A percentile compares a stretch with the other conserved stretches of the same genome.
Conservation (phyloP, 176 grass and related monocot species). For the Hordeum marinum region DNA sequence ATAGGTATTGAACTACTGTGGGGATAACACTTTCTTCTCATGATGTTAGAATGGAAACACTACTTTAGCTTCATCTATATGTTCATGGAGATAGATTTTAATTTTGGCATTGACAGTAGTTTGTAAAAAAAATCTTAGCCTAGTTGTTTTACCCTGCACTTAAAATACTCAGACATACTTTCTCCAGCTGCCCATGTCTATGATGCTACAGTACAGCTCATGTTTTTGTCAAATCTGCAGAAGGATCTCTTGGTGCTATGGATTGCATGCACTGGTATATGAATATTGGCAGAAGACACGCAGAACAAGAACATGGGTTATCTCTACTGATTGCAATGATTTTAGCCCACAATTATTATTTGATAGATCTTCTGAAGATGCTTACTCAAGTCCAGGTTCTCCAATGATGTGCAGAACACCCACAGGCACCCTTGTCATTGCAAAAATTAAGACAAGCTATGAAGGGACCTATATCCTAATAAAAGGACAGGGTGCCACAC, state of each 20-base stretch:
- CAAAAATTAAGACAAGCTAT: slow-evolving; percentile 60
- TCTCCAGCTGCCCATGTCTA: neutral
- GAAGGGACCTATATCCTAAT: slow-evolving; percentile 51
- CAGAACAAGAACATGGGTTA: slow-evolving; percentile 68
- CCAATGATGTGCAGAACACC: slow-evolving; percentile 79
- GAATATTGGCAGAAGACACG: slow-evolving; percentile 84
- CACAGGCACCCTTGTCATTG: slow-evolving; percentile 68
- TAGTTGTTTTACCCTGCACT: neutral
- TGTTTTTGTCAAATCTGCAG: slow-evolving; percentile 37
- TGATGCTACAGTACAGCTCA: neutral
- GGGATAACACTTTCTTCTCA: neutral
- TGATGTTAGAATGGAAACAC: neutral
- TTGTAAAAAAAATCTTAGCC: neutral
- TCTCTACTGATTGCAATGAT: slow-evolving; percentile 50
- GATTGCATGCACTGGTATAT: slow-evolving; percentile 60
- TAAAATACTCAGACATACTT: neutral
- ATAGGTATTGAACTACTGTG: slow-evolving; percentile 48
- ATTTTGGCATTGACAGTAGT: neutral
- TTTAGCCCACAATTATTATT: slow-evolving; percentile 52
- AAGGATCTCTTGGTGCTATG: slow-evolving; percentile 69
- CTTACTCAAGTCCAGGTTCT: slow-evolving; percentile 78
- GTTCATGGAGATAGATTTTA: neutral
- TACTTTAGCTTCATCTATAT: slow-evolving; percentile 1
- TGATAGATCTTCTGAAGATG: slow-evolving; percentile 88
- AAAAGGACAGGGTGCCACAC: slow-evolving; percentile 76